A percentile compares a stretch with the other conserved stretches of the same genome.
Conservation (phyloP, 1,284 basidiomycete species). For the Polyporus tsugae region DNA sequence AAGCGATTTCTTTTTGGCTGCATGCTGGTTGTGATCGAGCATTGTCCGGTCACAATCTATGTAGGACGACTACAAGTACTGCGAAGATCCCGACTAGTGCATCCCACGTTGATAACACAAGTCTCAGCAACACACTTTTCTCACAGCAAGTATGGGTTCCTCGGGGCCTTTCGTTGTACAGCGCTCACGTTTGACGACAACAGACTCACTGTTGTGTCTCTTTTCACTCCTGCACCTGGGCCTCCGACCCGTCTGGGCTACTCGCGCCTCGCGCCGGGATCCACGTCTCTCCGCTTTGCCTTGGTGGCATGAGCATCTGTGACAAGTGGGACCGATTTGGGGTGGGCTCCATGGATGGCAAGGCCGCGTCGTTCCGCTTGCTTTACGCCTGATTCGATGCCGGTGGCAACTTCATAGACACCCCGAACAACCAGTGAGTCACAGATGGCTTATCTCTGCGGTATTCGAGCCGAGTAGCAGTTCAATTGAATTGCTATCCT, state of each 20-base stretch:
- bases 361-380: conserved; percentile 43
- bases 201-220: background rate
- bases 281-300: conserved; percentile 36
- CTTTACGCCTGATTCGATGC: conserved; percentile 44
- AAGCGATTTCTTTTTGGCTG: background rate
- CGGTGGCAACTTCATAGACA: conserved; percentile 46
- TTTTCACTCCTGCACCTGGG: conserved; percentile 14
- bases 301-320: conserved; percentile 64
- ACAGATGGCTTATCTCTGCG: background rate
- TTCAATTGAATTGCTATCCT: background rate
- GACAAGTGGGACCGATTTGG: conserved; percentile 50
- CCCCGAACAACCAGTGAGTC: conserved; percentile 40
- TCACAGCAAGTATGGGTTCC: background rate
- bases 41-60: background rate
- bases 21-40: no score
- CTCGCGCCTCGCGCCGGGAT: conserved; percentile 21
- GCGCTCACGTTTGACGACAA: background rate
- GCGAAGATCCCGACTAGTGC: background rate
- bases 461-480: background rate
- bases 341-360: conserved; percentile 51
- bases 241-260: conserved; percentile 22
- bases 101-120: background rate
- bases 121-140: background rate
- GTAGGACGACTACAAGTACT: background rate
- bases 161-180: background rate